phyloP scores from a whole-genome alignment of 2,329 filamentous ascomycete species.

The Piedraia hortae region DNA sequence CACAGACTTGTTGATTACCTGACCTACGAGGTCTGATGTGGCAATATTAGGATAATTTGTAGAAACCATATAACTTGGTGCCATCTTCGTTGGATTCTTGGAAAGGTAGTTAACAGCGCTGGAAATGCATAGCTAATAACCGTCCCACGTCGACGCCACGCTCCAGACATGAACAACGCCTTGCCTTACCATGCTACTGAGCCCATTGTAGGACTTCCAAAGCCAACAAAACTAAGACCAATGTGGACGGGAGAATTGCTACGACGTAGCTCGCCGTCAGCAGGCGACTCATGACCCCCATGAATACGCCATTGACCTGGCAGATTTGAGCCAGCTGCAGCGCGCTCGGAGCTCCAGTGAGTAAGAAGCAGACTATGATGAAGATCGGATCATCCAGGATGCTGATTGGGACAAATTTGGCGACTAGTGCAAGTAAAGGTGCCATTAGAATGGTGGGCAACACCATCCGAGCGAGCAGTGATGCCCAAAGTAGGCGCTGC shows the following conservation, averaged over 20 bases:
- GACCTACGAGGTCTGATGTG: too few species aligned
- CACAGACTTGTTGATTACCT: too few species aligned
- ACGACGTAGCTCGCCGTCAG: conserved; percentile 93
- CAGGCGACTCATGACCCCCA: conserved; percentile 75
- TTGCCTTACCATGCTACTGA: too few species aligned
- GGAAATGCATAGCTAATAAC: too few species aligned
- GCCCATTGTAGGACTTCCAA: conserved; percentile 88
- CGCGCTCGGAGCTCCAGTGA: conserved; percentile 78
- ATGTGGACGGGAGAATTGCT: conserved; percentile 79
- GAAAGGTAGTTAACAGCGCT: too few species aligned
- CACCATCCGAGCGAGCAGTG: conserved; percentile 70
- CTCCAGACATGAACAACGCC: too few species aligned
- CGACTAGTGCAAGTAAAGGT: conserved; percentile 57
- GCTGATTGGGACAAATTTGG: conserved; percentile 75
- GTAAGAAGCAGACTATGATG: conserved; percentile 86
- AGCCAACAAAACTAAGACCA: conserved; percentile 70
- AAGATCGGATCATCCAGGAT: conserved; percentile 96
- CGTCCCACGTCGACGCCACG: too few species aligned
- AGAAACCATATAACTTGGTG: too few species aligned
- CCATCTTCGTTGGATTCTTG: too few species aligned
- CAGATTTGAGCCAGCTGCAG: conserved; percentile 93
- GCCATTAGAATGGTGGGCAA: conserved; percentile 81
- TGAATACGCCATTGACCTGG: conserved; percentile 90
- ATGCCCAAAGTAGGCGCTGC: conserved; percentile 59
- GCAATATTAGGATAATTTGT: too few species aligned